Conservation (phyloP, 345 rosid genomes). For the Salix viminalis region DNA sequence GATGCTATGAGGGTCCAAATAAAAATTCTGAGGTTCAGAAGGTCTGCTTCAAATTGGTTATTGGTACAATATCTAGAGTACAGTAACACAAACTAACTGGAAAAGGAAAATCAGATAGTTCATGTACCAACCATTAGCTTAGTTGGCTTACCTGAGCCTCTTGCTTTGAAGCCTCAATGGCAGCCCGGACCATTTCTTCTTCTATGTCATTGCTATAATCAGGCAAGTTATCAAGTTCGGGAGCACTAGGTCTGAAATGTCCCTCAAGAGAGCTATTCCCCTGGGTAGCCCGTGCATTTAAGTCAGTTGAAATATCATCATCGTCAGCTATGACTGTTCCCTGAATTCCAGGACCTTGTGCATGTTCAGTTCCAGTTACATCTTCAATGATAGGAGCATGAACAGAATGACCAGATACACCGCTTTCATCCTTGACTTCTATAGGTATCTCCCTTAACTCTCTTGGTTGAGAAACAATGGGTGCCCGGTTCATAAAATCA, state of each 20-base stretch:
- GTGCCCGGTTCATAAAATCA: slow-evolving; percentile 36
- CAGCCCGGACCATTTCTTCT: slow-evolving; percentile 97
- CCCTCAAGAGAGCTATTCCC: slow-evolving; percentile 18
- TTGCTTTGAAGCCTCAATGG: slow-evolving; percentile 91
- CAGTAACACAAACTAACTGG: not conserved
- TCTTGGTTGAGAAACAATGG: slow-evolving; percentile 75
- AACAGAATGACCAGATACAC: slow-evolving; percentile 44
- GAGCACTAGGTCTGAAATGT: slow-evolving; percentile 37
- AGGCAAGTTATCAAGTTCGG: slow-evolving; percentile 41
- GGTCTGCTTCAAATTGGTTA: not conserved
- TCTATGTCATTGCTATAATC: slow-evolving; percentile 76
- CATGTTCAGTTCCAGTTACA: slow-evolving; percentile 55
- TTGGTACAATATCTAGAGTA: not conserved
- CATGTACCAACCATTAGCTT: not conserved
- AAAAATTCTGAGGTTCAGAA: not conserved
- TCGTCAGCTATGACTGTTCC: slow-evolving; percentile 59
- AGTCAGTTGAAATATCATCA: slow-evolving; percentile 39
- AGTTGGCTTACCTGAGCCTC: slow-evolving; percentile 54
- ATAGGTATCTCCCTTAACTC: slow-evolving; percentile 85
- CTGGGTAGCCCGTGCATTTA: slow-evolving; percentile 23
- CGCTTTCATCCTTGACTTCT: slow-evolving; percentile 63
- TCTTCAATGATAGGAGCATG: slow-evolving; percentile 70
- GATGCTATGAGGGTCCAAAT: not conserved
- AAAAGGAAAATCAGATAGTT: not conserved
- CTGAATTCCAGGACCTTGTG: slow-evolving; percentile 41